Conservation (phyloP, 257 asterid genomes). For the Salvia miltiorrhiza region DNA sequence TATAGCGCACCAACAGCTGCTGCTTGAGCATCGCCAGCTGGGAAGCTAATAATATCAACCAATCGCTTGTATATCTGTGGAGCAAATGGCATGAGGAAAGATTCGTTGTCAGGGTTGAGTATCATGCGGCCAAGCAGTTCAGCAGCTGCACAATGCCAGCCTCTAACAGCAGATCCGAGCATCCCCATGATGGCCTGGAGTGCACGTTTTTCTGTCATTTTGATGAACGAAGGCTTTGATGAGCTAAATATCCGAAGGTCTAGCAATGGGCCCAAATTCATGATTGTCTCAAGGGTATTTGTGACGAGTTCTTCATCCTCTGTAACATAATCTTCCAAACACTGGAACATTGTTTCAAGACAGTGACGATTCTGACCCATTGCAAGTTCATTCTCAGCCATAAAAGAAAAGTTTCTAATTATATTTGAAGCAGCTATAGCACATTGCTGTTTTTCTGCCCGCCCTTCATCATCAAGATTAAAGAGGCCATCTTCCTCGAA, state of each 20-base stretch:
- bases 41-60: slow-evolving; percentile 84
- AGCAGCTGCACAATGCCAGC: slow-evolving; percentile 98
- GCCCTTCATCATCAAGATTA: slow-evolving; percentile 89
- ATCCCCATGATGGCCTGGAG: slow-evolving; percentile 88
- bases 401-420: slow-evolving; percentile 88
- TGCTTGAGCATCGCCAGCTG: slow-evolving; percentile 89
- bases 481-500: slow-evolving; percentile 94
- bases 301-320: slow-evolving; percentile 98
- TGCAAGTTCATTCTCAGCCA: slow-evolving; percentile 92
- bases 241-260: slow-evolving; percentile 95
- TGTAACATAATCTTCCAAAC: slow-evolving; percentile 83
- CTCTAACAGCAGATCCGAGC: slow-evolving; percentile 79
- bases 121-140: slow-evolving; percentile 87
- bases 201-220: slow-evolving; percentile 83
- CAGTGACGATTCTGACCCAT: slow-evolving; percentile 97
- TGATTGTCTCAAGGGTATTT: slow-evolving; percentile 78
- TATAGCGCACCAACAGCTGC: slow-evolving; percentile 95
- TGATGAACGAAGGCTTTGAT: slow-evolving; percentile 75
- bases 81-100: slow-evolving; percentile 77
- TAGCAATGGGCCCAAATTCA: slow-evolving; percentile 82
- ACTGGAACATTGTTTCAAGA: slow-evolving; percentile 86
- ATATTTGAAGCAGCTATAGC: slow-evolving; percentile 96
- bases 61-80: slow-evolving; percentile 81
- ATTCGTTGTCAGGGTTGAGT: slow-evolving; percentile 91
- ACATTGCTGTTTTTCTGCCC: slow-evolving; percentile 82